Conservation (phyloP, 495 filamentous ascomycete species). For the Tuber microsphaerosporum region DNA sequence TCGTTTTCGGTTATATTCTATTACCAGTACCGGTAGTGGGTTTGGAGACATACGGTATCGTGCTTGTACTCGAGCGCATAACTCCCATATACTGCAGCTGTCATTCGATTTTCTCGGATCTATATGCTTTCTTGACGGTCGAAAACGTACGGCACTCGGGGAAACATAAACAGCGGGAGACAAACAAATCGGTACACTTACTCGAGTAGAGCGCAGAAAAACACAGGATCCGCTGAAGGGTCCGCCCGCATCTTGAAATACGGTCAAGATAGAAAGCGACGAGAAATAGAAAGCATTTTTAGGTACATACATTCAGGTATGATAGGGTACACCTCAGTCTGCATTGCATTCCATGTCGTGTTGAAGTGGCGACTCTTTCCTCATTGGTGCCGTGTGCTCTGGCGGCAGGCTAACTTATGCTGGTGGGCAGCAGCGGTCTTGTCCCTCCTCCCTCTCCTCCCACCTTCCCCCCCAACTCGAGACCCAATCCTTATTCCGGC, state of each 20-base stretch:
- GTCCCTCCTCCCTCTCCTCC: constrained; percentile 14
- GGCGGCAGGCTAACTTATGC: constrained; percentile 12
- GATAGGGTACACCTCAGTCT: constrained; percentile 33
- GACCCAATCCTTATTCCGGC: constrained; percentile 29
- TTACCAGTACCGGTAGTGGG: no score
- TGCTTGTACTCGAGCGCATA: neutral
- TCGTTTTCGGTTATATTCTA: neutral
- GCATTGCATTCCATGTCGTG: constrained; percentile 34
- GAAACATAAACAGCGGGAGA: neutral
- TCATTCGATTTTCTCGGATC: constrained; percentile 31
- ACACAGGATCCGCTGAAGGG: neutral
- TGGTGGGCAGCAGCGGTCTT: constrained; percentile 21
- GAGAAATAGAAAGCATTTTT: constrained; percentile 13
- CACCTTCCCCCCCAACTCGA: constrained; percentile 10
- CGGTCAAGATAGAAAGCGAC: neutral
- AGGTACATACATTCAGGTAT: constrained; percentile 19
- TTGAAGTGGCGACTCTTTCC: constrained; percentile 26
- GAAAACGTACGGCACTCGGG: neutral
- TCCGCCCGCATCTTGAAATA: neutral
- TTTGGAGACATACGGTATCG: neutral
- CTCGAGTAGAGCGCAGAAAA: neutral
- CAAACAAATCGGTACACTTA: neutral
- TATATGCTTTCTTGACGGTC: constrained; percentile 19
- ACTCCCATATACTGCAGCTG: constrained; percentile 3
- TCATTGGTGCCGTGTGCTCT: constrained; percentile 34